Base-by-base conservation (phyloP, 768 basidiomycete genomes). In the Boletus sp. region DNA sequence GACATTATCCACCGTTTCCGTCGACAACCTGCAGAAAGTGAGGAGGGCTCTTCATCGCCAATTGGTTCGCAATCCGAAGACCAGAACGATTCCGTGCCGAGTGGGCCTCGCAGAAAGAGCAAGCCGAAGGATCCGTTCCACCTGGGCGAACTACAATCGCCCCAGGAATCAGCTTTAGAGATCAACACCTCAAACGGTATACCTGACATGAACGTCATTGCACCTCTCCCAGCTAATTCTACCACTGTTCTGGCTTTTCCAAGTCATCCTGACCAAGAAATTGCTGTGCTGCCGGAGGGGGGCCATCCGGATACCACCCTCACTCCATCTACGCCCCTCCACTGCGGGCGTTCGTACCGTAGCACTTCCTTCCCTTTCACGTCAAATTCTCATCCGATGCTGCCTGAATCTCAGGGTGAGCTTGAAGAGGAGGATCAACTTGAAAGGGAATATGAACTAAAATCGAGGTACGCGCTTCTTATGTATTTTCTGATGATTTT, bases 391-490 rank as follows among this genome's bases (percentile, higher is more conserved):
- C 40, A 59, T 15, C 64, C 58, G 20, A 71, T 76, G 50, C 71
- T 69, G 29, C 67, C 75, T 57, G 70, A 71, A 50, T 70, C 71
- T 12, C 74, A 73, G 46, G 66, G 65, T 52, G 76, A 77, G 47
- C 76, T 73, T 12, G 81, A 84, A 47, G 81, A 81, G 56, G 76
- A 77, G 50, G 75, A 74, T 42, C 70, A 82, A 28, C 55, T 67
- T 44, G 76, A 76, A 50, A 72, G 69, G 24, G 86, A 87, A 59
- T 88, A 90, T 55, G 83, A 86, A 47, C 68, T 56, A 73, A 71
- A 56, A 47, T 62, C 17, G 40, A 71, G 62, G 70, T 62, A 20
- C 24, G 69, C 50, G 28, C 51, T 42, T 59, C 40, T 48, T 32
- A 30, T 30, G 28, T 28, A n/a, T 14, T 30, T 39, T 57, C 11